Evolutionary conservation across 441 rosid species (phyloP), one percentile per base, ranked within the genome.

Genomic region (Adansonia madagascariensis): DNA sequence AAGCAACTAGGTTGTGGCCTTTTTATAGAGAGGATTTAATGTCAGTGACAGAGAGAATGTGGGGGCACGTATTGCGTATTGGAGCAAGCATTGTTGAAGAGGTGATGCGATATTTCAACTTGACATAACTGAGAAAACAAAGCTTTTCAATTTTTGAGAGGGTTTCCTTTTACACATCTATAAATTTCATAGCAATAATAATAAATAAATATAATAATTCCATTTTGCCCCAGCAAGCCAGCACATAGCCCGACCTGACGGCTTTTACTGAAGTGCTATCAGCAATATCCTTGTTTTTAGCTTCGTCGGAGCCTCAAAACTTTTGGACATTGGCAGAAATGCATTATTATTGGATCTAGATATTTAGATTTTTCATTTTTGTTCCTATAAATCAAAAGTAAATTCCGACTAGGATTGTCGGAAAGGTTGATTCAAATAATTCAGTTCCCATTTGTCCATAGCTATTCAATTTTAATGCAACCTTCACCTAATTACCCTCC

Each of bases 121-220:
- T 46, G 56, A 55, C 56, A 15, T 11, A 49, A 52, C 77, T 43
- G 60, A 75, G 71, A 75, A 63, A 61, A 47, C 71, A 62, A 75
- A 22, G 60, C 49, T 63, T n/a, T 20, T n/a, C 50, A 39, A 35
- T 35, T 11, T 24, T 67, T 22, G 55, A 67, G 71, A 41, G 20
- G 53, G 71, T 35, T 71, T 15, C 12, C 63, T 39, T 5, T 6
- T 11, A 5, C 24, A 8, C 62, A 15, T 49, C 27, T 55, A 31
- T 71, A 14, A n/a, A 53, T 43, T 67, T 67, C 14, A 4, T 27
- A 15, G 17, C 8, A 49, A 52, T 11, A 27, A 49, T 27, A 5
- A 9, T 10, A 50, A 18, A 2, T 39, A 18, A 71, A 4, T 4
- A 35, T 3, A 53, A 71, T 55, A 71, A 53, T 35, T 52, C 12